These are phyloP conservation scores for Thymus mandschuricus DNA, from an alignment of 257 asterid genomes.

Conservation along the genomic window DNA sequence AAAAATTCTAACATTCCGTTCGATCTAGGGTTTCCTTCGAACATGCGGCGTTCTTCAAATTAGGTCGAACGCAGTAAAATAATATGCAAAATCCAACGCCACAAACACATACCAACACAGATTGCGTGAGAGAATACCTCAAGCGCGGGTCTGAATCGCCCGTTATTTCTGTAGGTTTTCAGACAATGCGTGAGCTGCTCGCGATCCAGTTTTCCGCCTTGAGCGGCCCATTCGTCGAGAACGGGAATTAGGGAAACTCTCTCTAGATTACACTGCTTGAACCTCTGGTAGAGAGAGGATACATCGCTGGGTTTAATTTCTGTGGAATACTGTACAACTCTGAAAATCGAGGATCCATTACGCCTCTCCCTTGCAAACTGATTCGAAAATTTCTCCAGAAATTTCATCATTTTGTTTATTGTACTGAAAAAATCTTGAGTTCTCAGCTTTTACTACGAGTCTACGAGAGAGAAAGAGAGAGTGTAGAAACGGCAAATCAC, in stretches of 20 bases:
- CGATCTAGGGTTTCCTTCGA: neutral
- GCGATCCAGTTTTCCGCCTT: conserved; percentile 15
- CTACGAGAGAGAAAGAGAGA: neutral
- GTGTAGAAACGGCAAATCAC: neutral
- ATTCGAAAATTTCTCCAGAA: neutral
- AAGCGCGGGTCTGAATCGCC: conserved; percentile 34
- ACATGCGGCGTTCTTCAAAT: neutral
- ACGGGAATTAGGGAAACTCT: conserved; percentile 28
- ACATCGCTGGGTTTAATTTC: neutral
- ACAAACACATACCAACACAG: neutral
- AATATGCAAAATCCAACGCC: too few species aligned
- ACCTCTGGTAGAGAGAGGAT: conserved; percentile 13
- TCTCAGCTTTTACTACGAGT: neutral
- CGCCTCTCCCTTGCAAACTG: neutral
- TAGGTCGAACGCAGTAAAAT: neutral
- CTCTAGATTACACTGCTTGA: conserved; percentile 17
- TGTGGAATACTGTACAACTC: conserved; percentile 28
- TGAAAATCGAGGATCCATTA: conserved; percentile 11
- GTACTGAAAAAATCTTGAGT: neutral
- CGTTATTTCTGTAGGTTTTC: neutral
- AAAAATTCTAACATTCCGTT: neutral
- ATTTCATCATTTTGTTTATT: conserved; percentile 8
- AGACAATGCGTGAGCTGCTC: conserved; percentile 22
- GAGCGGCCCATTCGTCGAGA: conserved; percentile 30
- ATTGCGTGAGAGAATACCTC: conserved; percentile 25